These are phyloP conservation scores for Aspergillus bombycis DNA, from an alignment of 2,329 filamentous ascomycete genomes.

Conservation along the genomic window DNA sequence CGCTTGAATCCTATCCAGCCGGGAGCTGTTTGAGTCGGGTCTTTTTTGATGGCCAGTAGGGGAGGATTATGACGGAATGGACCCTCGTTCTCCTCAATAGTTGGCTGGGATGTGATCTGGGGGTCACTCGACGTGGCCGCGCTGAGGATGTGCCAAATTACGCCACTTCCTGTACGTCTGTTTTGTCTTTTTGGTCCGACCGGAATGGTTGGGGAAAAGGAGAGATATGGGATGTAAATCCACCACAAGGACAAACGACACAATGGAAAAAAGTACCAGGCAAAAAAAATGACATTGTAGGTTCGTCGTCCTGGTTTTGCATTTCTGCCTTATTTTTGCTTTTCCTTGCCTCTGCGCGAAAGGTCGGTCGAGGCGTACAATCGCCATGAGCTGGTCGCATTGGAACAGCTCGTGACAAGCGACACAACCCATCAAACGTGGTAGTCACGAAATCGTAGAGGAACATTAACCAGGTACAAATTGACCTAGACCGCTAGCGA, in stretches of 20 bases:
- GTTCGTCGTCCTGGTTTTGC: not conserved
- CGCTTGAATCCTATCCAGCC: not conserved
- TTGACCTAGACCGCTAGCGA: not conserved
- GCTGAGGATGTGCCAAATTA: conserved; percentile 29
- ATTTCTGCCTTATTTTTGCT: conserved; percentile 4
- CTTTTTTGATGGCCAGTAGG: conserved; percentile 13
- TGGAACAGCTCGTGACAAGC: conserved; percentile 6
- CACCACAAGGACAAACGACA: not conserved
- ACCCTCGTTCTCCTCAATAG: conserved; percentile 15
- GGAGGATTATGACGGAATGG: conserved; percentile 12
- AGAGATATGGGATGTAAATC: not conserved
- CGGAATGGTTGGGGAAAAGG: conserved; percentile 1
- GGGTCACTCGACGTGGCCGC: conserved; percentile 37
- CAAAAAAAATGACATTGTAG: not conserved
- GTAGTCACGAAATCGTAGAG: not conserved
- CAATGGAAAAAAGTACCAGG: not conserved
- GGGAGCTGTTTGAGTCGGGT: conserved; percentile 4
- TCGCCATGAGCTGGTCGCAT: conserved; percentile 9
- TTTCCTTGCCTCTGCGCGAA: conserved; percentile 7
- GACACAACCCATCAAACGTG: conserved; percentile 2
- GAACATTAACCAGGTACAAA: not conserved
- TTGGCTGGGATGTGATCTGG: conserved; percentile 23
- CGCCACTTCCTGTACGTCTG: conserved; percentile 18
- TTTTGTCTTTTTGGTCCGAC: conserved; percentile 15
- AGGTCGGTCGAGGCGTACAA: conserved; percentile 2